A percentile compares a stretch with the other conserved stretches of the same genome.
Evolutionary conservation across 805 yeast genomes (phyloP).

Genomic region (Novakomyces olei): DNA sequence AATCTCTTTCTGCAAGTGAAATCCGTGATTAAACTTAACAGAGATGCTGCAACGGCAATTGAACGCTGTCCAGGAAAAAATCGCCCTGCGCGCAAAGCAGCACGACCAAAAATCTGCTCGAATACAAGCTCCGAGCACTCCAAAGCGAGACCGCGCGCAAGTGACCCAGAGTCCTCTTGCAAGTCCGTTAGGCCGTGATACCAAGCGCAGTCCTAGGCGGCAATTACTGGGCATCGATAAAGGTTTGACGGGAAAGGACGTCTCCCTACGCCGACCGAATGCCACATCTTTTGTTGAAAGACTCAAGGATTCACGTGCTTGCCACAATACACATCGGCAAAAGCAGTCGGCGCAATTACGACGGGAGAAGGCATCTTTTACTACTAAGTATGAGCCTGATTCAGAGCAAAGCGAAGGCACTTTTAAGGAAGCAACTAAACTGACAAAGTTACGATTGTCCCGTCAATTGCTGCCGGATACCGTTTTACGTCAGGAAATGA

Average conservation of each 20-base stretch:
- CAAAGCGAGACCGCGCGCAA: not conserved
- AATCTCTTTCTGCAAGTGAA: too few relatives aligned
- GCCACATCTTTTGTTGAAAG: conserved; percentile 1
- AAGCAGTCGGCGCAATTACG: too few relatives aligned
- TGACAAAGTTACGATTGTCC: not conserved
- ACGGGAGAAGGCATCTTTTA: too few relatives aligned
- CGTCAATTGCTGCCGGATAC: conserved; percentile 24
- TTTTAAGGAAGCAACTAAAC: not conserved
- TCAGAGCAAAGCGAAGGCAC: not conserved
- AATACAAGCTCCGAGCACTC: conserved; percentile 1
- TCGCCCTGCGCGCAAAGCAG: not conserved
- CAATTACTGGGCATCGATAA: conserved; percentile 11
- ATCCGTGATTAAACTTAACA: too few relatives aligned
- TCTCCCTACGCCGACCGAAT: conserved; percentile 3
- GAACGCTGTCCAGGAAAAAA: not conserved
- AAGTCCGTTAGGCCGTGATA: not conserved
- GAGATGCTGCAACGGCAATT: not conserved
- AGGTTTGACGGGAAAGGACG: conserved; percentile 9
- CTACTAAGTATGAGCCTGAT: too few relatives aligned
- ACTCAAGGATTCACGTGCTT: not conserved
- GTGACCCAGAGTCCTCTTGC: too few relatives aligned
- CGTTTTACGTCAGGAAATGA: conserved; percentile 19
- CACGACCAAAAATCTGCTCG: not conserved
- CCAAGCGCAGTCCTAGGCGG: conserved; percentile 9
- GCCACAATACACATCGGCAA: not conserved